A percentile compares a stretch with the other conserved stretches of the same genome.
These are phyloP conservation scores for Arctium minus DNA, from an alignment of 129 eudicot genomes.

Conservation along the genomic window DNA sequence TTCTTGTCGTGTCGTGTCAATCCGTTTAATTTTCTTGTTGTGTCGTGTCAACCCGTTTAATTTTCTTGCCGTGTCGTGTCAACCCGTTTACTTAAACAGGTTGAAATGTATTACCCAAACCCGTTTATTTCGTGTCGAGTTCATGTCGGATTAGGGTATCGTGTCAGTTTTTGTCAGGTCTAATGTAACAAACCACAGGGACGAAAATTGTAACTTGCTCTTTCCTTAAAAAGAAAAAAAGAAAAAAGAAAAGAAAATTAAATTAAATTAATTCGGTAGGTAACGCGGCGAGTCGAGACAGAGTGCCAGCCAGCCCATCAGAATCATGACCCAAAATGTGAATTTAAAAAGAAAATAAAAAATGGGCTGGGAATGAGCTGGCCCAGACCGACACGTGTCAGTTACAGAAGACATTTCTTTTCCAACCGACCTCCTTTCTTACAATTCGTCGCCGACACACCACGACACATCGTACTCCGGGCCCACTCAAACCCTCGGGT, in stretches of 20 bases:
- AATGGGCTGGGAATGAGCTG: conserved; percentile 28
- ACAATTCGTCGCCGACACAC: conserved; percentile 29
- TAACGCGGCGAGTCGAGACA: conserved; percentile 33
- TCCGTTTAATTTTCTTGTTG: too few species aligned
- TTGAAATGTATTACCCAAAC: too few species aligned
- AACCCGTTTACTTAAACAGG: too few species aligned
- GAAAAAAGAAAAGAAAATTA: not conserved
- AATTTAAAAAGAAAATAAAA: not conserved
- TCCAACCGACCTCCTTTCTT: conserved; percentile 22
- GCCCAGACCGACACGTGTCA: conserved; percentile 22
- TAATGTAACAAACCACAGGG: too few species aligned
- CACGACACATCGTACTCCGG: not conserved
- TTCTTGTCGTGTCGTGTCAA: too few species aligned
- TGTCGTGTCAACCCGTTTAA: too few species aligned
- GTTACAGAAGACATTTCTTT: not conserved
- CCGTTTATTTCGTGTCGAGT: too few species aligned
- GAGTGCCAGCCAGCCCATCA: conserved; percentile 23
- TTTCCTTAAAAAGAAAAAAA: not conserved
- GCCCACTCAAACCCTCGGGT: not conserved
- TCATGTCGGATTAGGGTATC: too few species aligned
- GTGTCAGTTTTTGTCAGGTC: too few species aligned
- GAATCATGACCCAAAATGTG: not conserved
- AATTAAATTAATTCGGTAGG: not conserved
- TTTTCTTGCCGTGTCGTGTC: too few species aligned
- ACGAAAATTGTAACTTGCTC: too few species aligned